phyloP scores from a whole-genome alignment of 768 basidiomycete species.

The Suillus bovinus region DNA sequence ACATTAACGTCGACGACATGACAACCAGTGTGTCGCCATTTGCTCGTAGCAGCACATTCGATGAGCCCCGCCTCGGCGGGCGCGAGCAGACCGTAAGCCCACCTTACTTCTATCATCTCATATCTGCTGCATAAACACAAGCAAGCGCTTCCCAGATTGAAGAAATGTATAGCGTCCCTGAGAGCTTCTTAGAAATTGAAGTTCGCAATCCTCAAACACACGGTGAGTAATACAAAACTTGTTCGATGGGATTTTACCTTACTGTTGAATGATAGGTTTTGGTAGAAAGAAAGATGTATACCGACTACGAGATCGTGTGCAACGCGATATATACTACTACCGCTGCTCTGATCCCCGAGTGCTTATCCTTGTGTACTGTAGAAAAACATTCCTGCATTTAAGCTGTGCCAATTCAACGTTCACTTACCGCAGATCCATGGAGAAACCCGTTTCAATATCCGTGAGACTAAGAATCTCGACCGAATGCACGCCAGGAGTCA shows the following conservation, averaged over 20 bases:
- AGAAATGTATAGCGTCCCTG: slow-evolving; percentile 98
- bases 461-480: slow-evolving; percentile 72
- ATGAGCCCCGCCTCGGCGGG: slow-evolving; percentile 48
- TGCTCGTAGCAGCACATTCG: slow-evolving; percentile 59
- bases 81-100: slow-evolving; percentile 59
- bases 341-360: slow-evolving; percentile 9
- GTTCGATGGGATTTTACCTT: not conserved
- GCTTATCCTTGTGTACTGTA: slow-evolving; percentile 58
- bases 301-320: slow-evolving; percentile 98
- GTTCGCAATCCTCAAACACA: slow-evolving; percentile 97
- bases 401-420: slow-evolving; percentile 66
- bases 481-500: slow-evolving; percentile 77
- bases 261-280: slow-evolving; percentile 57
- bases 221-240: slow-evolving; percentile 45
- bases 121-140: slow-evolving; percentile 31
- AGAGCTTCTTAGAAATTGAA: slow-evolving; percentile 97
- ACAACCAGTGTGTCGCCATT: slow-evolving; percentile 50
- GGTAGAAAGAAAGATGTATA: slow-evolving; percentile 99
- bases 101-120: slow-evolving; percentile 5
- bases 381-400: slow-evolving; percentile 99
- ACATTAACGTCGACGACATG: slow-evolving; percentile 25
- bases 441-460: slow-evolving; percentile 71
- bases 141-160: slow-evolving; percentile 66
- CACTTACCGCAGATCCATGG: slow-evolving; percentile 72
- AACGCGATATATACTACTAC: slow-evolving; percentile 54